A percentile compares a stretch with the other conserved stretches of the same genome.
These are phyloP conservation scores for Teunomyces funiuensis DNA, from an alignment of 805 yeast genomes.

Conservation along the genomic window DNA sequence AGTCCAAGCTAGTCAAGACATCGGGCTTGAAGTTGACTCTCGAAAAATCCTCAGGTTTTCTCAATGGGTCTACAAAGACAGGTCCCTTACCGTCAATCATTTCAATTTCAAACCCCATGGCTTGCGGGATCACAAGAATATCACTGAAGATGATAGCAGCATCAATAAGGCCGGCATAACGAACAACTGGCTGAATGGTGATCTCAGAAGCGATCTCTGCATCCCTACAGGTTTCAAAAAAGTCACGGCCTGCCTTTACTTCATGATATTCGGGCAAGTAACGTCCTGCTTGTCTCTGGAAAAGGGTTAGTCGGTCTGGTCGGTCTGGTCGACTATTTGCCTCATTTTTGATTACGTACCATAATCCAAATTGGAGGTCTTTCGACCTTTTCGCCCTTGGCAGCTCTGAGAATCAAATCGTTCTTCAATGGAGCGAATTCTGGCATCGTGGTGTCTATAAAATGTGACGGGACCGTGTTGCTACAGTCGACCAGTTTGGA, in stretches of 20 bases:
- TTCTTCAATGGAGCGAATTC: conserved; percentile 78
- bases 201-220: conserved; percentile 92
- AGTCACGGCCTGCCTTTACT: conserved; percentile 82
- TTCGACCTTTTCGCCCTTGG: conserved; percentile 85
- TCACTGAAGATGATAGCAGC: conserved; percentile 97
- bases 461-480: neutral
- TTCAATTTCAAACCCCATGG: conserved; percentile 92
- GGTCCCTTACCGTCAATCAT: conserved; percentile 97
- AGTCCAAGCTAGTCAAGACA: conserved; percentile 72
- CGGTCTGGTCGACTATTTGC: neutral
- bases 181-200: conserved; percentile 93
- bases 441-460: conserved; percentile 18
- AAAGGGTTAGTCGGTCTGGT: conserved; percentile 7
- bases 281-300: conserved; percentile 89
- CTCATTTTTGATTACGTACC: conserved; percentile 37
- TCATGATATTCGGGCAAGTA: conserved; percentile 89
- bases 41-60: conserved; percentile 66
- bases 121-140: conserved; percentile 94
- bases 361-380: conserved; percentile 98
- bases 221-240: conserved; percentile 92
- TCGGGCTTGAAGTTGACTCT: conserved; percentile 64
- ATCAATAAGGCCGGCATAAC: conserved; percentile 84
- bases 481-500: no score
- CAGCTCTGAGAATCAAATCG: conserved; percentile 89
- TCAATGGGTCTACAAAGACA: conserved; percentile 82